Conservation (phyloP, 78 protist species). For the Diacronema lutheri region DNA sequence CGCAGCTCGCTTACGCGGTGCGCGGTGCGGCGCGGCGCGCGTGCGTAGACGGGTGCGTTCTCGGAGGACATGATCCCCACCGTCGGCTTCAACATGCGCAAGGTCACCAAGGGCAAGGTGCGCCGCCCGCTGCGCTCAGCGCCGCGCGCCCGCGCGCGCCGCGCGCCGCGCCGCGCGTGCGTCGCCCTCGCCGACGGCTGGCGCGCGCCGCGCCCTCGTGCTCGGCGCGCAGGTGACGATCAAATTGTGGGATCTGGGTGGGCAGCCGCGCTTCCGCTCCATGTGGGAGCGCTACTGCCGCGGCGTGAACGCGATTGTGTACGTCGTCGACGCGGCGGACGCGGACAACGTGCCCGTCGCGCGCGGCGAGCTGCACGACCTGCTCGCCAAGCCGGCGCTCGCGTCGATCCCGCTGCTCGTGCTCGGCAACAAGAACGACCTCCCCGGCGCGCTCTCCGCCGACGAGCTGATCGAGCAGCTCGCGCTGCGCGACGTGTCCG, state of each 20-base stretch:
- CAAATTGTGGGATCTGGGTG: slow-evolving; percentile 95
- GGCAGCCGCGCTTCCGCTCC: slow-evolving; percentile 91
- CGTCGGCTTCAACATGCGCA: slow-evolving; percentile 88
- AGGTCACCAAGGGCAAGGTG: slow-evolving; percentile 88
- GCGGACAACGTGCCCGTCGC: slow-evolving; percentile 63
- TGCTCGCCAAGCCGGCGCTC: slow-evolving; percentile 86
- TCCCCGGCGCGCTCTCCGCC: slow-evolving; percentile 59
- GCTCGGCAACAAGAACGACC: slow-evolving; percentile 95
- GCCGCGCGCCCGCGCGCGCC: too few relatives aligned
- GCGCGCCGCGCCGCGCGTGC: too few relatives aligned
- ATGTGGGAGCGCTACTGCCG: slow-evolving; percentile 98
- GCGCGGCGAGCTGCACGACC: slow-evolving; percentile 68
- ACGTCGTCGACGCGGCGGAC: slow-evolving; percentile 91
- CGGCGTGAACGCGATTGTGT: slow-evolving; percentile 91
- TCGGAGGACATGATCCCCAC: slow-evolving; percentile 92
- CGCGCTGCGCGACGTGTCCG: slow-evolving; percentile 52
- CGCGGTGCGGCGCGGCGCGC: slow-evolving; percentile 53
- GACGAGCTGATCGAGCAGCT: slow-evolving; percentile 69
- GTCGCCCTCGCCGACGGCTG: too few relatives aligned
- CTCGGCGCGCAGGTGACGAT: slow-evolving; percentile 8
- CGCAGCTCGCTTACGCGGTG: too few relatives aligned
- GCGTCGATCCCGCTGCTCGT: slow-evolving; percentile 90
- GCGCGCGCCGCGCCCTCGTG: too few relatives aligned
- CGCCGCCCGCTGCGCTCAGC: too few relatives aligned
- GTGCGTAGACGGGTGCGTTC: slow-evolving; percentile 19